Evolutionary conservation across 257 asterid species (phyloP), one percentile per base, ranked within the genome.

Genomic region (Henckelia pumila): DNA sequence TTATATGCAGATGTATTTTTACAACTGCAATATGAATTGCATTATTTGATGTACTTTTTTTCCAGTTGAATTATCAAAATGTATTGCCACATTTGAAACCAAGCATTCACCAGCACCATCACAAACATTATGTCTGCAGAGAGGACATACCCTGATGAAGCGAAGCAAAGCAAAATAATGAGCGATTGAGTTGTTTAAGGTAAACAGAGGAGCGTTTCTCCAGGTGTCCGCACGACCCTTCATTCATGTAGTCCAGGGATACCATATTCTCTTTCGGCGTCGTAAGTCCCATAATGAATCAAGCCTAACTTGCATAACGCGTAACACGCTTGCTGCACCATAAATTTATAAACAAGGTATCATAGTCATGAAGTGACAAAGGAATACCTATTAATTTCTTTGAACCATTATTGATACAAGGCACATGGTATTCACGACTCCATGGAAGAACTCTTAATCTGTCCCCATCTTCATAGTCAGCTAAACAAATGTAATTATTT

Each of bases 401-500:
- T 87, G 14, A 89, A 87, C 97, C 97, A 89, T 87, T 89, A 73
- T 89, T 94, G 1, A 89, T 61, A 70, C 97, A 89, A 22, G 79
- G 66, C 66, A 82, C 72, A 24, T 89, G 97, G 72, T 78, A 89
- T 67, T 89, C 89, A 29, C 87, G 97, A 50, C 73, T 83, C 73
- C 97, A 89, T 19, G 97, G 97, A 61, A 89, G 95, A 56, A 85
- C 86, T 83, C 95, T 76, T 60, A 89, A 60, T 73, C 74, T 77
- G 71, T 89, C 95, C 1, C 88, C 91, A n/a, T 84, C 97, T 17
- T 84, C 97, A 0, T 85, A 89, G 73, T 87, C 94, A 0, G 83
- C 59, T 76, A 89, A 76, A 66, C 97, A 89, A 57, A 89, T 89
- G 69, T 87, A 78, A 81, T n/a, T n/a, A n/a, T n/a, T n/a, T 95